Percentiles rank a stretch among this genome's conserved stretches.
These are phyloP conservation scores for Yarrowia sp. DNA, from an alignment of 805 yeast genomes.

Conservation along the genomic window DNA sequence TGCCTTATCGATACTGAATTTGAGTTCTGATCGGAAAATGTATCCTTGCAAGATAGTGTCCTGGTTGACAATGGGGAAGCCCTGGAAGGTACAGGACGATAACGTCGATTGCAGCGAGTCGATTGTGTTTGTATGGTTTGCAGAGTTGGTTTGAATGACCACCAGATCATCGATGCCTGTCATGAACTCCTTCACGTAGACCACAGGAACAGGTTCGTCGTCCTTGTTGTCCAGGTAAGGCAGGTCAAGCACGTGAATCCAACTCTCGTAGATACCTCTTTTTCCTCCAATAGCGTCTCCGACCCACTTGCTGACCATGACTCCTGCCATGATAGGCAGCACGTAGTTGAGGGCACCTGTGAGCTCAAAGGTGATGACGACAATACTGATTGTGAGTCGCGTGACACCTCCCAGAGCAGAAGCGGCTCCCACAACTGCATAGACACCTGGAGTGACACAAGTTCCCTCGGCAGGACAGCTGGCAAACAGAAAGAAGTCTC, in stretches of 20 bases:
- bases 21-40: slow-evolving; percentile 53
- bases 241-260: slow-evolving; percentile 55
- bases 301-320: slow-evolving; percentile 74
- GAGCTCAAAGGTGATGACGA: slow-evolving; percentile 79
- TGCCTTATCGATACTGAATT: slow-evolving; percentile 46
- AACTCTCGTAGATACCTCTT: slow-evolving; percentile 67
- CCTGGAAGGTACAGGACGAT: slow-evolving; percentile 47
- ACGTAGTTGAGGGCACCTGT: slow-evolving; percentile 88
- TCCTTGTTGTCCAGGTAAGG: slow-evolving; percentile 55
- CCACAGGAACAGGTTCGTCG: slow-evolving; percentile 53
- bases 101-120: slow-evolving; percentile 45
- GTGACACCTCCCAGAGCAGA: slow-evolving; percentile 82
- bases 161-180: slow-evolving; percentile 48
- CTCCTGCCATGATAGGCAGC: slow-evolving; percentile 84
- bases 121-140: slow-evolving; percentile 43
- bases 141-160: slow-evolving; percentile 41
- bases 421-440: slow-evolving; percentile 89
- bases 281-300: slow-evolving; percentile 65
- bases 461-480: slow-evolving; percentile 56
- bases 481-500: slow-evolving; percentile 49
- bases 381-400: slow-evolving; percentile 78
- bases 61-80: slow-evolving; percentile 56
- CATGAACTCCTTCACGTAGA: slow-evolving; percentile 51
- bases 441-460: slow-evolving; percentile 84
- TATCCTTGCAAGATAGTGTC: slow-evolving; percentile 55